Base-by-base conservation (phyloP, 208 protist genomes). In the Phytomonas sp. region DNA sequence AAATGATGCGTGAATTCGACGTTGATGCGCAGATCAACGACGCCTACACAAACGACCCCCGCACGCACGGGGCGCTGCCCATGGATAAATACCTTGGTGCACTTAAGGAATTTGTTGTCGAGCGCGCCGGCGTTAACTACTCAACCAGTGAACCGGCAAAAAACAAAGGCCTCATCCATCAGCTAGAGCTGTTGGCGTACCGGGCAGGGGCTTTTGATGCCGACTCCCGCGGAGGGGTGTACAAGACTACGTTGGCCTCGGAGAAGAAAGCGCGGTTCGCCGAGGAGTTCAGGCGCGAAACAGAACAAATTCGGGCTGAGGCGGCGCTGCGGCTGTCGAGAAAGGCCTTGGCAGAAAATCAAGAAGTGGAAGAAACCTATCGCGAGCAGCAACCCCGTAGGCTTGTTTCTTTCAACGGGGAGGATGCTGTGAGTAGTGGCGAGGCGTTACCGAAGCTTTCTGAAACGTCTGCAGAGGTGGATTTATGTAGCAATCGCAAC, bases 141-240 rank as follows among this genome's bases (percentile, higher is more conserved):
- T 79, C 76, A 28, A 96, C 84, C 13, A 77, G 79, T 4, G 85
- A 91, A 74, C 86, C 84, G 37, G 71, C 67, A 60, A 85, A 87
- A 37, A 92, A 96, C 71, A 92, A 91, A 67, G 90, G 90, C 20
- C 77, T 91, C 11, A 81, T 93, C 31, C 84, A 91, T 60, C 90
- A 96, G 75, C 75, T 96, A 20, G 75, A 80, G 62, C 79, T 79
- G 61, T 74, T 96, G 56, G 74, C 82, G 6, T 74, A 84, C 67
- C 60, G 79, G 36, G 81, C 75, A 7, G 81, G 85, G 6, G 85
- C 78, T 8, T 89, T 89, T 32, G 89, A 90, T 37, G 78, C 80
- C 20, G 79, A 86, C 30, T 51, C 70, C 20, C 71, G 66, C 0
- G 87, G 80, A 0, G 84, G 86, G 65, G 67, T 90, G 29, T 88